Evolutionary conservation across 495 filamentous ascomycete species (phyloP).

Genomic region (Hypoxylon perforatum): DNA sequence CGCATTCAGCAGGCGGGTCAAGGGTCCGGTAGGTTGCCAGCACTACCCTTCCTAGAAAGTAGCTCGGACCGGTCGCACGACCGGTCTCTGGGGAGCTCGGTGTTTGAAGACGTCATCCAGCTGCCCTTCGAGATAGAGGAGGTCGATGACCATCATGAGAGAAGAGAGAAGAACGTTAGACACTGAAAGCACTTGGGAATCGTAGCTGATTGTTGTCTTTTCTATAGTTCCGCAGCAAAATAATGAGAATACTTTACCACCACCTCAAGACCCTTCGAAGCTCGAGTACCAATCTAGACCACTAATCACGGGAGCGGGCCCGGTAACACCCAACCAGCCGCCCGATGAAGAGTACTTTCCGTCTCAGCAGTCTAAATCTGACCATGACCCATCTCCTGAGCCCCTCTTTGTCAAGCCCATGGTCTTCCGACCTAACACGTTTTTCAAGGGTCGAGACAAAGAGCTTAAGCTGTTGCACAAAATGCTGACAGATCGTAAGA

Average conservation of each 20-base stretch:
- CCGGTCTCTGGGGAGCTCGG: conserved; percentile 40
- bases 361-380: conserved; percentile 45
- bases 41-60: conserved; percentile 40
- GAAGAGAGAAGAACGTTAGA: conserved; percentile 35
- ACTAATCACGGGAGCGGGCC: conserved; percentile 40
- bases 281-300: conserved; percentile 47
- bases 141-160: conserved; percentile 38
- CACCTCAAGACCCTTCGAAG: conserved; percentile 41
- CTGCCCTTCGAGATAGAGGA: conserved; percentile 50
- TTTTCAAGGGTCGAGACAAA: conserved; percentile 78
- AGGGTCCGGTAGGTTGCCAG: conserved; percentile 47
- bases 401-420: conserved; percentile 75
- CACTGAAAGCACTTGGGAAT: conserved; percentile 44
- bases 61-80: conserved; percentile 34
- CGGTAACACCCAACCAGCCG: conserved; percentile 34
- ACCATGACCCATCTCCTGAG: conserved; percentile 42
- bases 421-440: conserved; percentile 80
- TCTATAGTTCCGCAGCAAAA: conserved; percentile 49
- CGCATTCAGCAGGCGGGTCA: conserved; percentile 37
- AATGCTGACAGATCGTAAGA: conserved; percentile 72
- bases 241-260: conserved; percentile 52
- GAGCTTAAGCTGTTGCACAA: conserved; percentile 75
- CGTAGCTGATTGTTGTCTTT: conserved; percentile 46
- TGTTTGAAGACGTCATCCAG: conserved; percentile 43
- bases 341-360: conserved; percentile 45